These are phyloP conservation scores for Phaeosphaeriaceae sp. DNA, from an alignment of 2,329 filamentous ascomycete genomes.

Conservation along the genomic window DNA sequence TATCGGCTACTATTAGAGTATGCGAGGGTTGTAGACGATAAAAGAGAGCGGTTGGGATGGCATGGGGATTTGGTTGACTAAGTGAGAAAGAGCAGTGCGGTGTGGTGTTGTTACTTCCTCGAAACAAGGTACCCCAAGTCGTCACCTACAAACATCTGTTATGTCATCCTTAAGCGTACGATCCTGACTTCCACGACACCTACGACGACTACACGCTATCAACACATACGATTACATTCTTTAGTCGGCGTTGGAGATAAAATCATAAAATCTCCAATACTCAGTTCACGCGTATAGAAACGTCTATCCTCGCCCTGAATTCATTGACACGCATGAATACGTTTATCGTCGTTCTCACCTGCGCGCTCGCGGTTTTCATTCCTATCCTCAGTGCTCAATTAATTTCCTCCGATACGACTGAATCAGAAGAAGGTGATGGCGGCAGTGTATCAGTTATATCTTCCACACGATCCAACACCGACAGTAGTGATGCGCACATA, in stretches of 20 bases:
- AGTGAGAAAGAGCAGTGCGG: conserved; percentile 15
- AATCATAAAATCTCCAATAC: neutral
- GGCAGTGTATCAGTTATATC: conserved; percentile 6
- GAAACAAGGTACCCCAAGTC: neutral
- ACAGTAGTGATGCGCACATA: conserved; percentile 8
- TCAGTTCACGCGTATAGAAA: no score
- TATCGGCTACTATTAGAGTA: conserved; percentile 62
- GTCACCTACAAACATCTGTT: no score
- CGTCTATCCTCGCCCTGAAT: no score
- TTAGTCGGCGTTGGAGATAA: neutral
- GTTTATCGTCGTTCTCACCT: conserved; percentile 24
- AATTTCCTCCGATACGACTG: conserved; percentile 17
- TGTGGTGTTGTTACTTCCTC: neutral
- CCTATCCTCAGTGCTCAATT: conserved; percentile 32
- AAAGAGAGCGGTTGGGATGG: conserved; percentile 50
- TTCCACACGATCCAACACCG: conserved; percentile 14
- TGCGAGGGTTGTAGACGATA: conserved; percentile 51
- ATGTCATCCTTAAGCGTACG: no score
- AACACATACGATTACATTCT: no score
- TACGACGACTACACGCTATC: no score
- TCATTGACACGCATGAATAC: neutral
- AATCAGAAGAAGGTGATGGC: neutral
- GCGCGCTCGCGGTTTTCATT: conserved; percentile 26
- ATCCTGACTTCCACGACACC: neutral
- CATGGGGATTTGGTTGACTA: conserved; percentile 32